Base-by-base conservation (phyloP, 1,284 basidiomycete genomes). In the Leccinum pachyderme region DNA sequence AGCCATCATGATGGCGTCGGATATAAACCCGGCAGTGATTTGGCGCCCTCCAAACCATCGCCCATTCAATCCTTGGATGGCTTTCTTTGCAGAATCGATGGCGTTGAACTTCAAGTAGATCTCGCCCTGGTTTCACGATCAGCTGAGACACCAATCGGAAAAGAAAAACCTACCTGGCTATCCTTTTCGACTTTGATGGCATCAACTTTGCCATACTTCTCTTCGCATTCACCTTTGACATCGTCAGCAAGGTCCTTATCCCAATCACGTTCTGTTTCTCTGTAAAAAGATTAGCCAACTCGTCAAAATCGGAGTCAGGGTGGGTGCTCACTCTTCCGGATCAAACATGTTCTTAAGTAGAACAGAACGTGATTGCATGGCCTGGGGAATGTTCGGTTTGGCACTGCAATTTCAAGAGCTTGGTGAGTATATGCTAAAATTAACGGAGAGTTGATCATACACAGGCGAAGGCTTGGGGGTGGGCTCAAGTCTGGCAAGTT, bases 341-440 rank as follows among this genome's bases (percentile, higher is more conserved):
- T 95, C 81, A 72, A 99, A 99, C 93, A 98, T 98, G 67, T 99
- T 94, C 73, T 88, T 92, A 62, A 99, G 75, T 35, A 98, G 75
- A 33, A 97, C 84, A 50, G 87, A 95, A 49, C 83, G 83, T 8
- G 93, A 94, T 58, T 91, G 84, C 84, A 91, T 89, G 1, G 84
- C 76, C 67, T 88, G 84, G 46, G 89, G 82, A 60, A 93, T 88
- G 59, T 82, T 87, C 22, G 83, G 83, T 61, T 82, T 84, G 54
- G 77, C 72, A 52, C 89, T 87, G 57, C 32, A 27, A n/a, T 45
- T 56, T 49, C 27, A 47, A 52, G 11, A 55, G 41, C 22, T 54
- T 54, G 28, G 59, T 67, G 27, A 64, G 51, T 37, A 37, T 9
- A 57, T 43, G 15, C 44, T 33, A 12, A 50, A 53, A n/a, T 46